These are phyloP conservation scores for Aspergillus niger DNA, from an alignment of 2,329 filamentous ascomycete genomes.

Conservation along the genomic window DNA sequence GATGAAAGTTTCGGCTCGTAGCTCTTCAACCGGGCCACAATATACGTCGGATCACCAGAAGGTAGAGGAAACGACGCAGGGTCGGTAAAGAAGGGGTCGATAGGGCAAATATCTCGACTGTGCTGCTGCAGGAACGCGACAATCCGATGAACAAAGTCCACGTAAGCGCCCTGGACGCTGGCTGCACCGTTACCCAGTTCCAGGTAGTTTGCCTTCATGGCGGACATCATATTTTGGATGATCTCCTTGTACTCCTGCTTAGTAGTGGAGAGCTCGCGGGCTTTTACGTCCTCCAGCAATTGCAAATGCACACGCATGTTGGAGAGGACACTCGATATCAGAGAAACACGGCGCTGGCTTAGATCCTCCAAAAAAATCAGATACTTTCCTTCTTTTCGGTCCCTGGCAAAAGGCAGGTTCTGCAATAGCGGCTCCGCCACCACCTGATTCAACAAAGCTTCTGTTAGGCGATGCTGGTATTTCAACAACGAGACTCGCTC, in stretches of 20 bases:
- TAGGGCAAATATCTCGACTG: slow-evolving; percentile 55
- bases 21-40: slow-evolving; percentile 61
- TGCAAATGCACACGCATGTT: slow-evolving; percentile 60
- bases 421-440: slow-evolving; percentile 51
- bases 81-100: slow-evolving; percentile 63
- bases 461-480: slow-evolving; percentile 61
- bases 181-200: slow-evolving; percentile 48
- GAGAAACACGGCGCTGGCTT: slow-evolving; percentile 54
- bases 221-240: slow-evolving; percentile 58
- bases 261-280: slow-evolving; percentile 38
- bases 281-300: slow-evolving; percentile 33
- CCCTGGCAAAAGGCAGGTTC: slow-evolving; percentile 59
- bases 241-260: slow-evolving; percentile 53
- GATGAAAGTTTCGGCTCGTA: slow-evolving; percentile 58
- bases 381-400: slow-evolving; percentile 41
- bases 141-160: slow-evolving; percentile 62
- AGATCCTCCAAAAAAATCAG: slow-evolving; percentile 56
- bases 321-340: slow-evolving; percentile 59
- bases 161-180: slow-evolving; percentile 54
- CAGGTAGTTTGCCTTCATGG: slow-evolving; percentile 64
- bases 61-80: slow-evolving; percentile 63
- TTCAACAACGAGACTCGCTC: slow-evolving; percentile 63
- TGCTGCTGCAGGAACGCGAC: slow-evolving; percentile 64
- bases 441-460: slow-evolving; percentile 54
- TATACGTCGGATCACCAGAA: slow-evolving; percentile 61